These are phyloP conservation scores for Suillus occidentalis DNA, from an alignment of 768 basidiomycete genomes.

Conservation along the genomic window DNA sequence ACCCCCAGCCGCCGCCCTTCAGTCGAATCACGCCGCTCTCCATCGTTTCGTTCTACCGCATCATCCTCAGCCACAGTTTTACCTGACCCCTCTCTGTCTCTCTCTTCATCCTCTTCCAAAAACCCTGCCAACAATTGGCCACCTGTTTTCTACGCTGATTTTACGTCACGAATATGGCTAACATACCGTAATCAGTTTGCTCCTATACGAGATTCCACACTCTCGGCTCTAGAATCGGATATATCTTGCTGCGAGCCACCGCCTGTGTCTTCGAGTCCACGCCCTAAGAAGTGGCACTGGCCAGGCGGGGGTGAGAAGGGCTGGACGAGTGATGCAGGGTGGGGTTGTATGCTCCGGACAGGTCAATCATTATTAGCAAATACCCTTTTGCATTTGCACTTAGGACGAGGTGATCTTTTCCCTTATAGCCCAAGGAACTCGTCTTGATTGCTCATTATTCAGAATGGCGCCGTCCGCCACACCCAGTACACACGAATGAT, in stretches of 20 bases:
- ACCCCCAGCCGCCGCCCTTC: constrained; percentile 39
- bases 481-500: constrained; percentile 55
- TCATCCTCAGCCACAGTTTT: constrained; percentile 38
- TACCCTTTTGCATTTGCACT: constrained; percentile 70
- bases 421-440: constrained; percentile 12
- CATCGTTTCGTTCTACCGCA: constrained; percentile 46
- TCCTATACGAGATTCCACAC: constrained; percentile 69
- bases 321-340: constrained; percentile 83
- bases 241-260: constrained; percentile 31
- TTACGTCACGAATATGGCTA: constrained; percentile 84
- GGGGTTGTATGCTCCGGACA: constrained; percentile 92
- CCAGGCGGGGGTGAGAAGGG: constrained; percentile 65
- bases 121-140: constrained; percentile 59
- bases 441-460: constrained; percentile 9
- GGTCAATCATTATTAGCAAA: constrained; percentile 85
- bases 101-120: constrained; percentile 35
- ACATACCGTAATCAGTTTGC: constrained; percentile 89
- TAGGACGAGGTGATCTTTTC: constrained; percentile 59
- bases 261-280: constrained; percentile 42
- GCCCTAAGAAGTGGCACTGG: constrained; percentile 62
- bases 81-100: constrained; percentile 32
- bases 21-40: constrained; percentile 39
- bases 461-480: constrained; percentile 86
- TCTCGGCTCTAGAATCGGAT: constrained; percentile 43
- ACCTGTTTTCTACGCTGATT: constrained; percentile 83